These are phyloP conservation scores for Scytalidium sp. DNA, from an alignment of 2,329 filamentous ascomycete genomes.

Conservation along the genomic window DNA sequence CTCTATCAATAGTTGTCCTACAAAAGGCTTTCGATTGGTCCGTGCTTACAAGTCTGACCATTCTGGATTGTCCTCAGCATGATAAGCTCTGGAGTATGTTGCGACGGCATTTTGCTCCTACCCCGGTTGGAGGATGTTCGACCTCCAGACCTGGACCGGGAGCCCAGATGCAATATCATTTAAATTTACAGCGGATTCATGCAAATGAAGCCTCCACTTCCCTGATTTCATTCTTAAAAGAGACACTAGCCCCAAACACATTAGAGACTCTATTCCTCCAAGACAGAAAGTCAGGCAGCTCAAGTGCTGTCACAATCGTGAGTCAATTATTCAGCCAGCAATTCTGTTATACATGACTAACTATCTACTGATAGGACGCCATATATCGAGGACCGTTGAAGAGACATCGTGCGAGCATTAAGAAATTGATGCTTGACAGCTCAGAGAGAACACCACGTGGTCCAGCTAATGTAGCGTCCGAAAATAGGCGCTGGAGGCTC, in stretches of 20 bases:
- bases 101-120: conserved; percentile 56
- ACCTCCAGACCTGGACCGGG: conserved; percentile 25
- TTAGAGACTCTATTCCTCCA: conserved; percentile 79
- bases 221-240: conserved; percentile 71
- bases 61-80: conserved; percentile 70
- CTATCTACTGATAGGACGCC: conserved; percentile 39
- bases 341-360: conserved; percentile 2
- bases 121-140: conserved; percentile 19
- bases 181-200: conserved; percentile 71
- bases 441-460: conserved; percentile 48
- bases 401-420: conserved; percentile 68
- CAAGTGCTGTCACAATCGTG: conserved; percentile 56
- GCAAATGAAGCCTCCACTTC: conserved; percentile 69
- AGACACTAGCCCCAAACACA: conserved; percentile 73
- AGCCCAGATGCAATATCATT: conserved; percentile 49
- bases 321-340: conserved; percentile 5
- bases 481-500: conserved; percentile 54
- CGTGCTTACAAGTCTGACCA: conserved; percentile 65
- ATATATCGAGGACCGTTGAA: conserved; percentile 70
- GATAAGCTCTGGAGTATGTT: conserved; percentile 74
- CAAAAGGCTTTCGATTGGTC: conserved; percentile 73
- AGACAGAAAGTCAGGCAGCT: conserved; percentile 50
- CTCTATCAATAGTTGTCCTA: conserved; percentile 69
- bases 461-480: conserved; percentile 27
- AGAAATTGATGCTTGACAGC: conserved; percentile 72